These are phyloP conservation scores for Neurospora intermedia DNA, from an alignment of 495 filamentous ascomycete genomes.

Conservation along the genomic window DNA sequence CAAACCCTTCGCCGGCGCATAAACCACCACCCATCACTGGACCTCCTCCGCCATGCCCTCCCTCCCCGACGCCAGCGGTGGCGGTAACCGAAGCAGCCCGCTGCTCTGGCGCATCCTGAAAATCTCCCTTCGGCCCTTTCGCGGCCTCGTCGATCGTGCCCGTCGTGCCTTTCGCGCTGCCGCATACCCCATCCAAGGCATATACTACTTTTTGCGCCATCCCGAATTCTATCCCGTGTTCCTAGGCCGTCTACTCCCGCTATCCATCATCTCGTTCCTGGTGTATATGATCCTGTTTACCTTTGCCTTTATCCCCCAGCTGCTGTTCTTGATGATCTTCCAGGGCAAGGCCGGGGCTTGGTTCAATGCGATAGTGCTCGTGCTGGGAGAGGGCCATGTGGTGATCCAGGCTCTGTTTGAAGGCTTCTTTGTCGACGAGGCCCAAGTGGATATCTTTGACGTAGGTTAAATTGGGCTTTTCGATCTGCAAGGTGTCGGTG, in stretches of 20 bases:
- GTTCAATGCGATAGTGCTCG: constrained; percentile 63
- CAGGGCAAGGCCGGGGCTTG: constrained; percentile 68
- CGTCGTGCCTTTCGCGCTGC: constrained; percentile 21
- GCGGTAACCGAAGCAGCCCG: neutral
- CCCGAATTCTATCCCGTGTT: constrained; percentile 59
- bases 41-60: neutral
- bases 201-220: constrained; percentile 64
- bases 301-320: constrained; percentile 82
- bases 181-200: constrained; percentile 45
- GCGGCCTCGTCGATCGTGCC: constrained; percentile 18
- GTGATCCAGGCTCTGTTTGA: constrained; percentile 70
- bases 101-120: neutral
- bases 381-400: constrained; percentile 71
- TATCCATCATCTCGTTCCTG: constrained; percentile 59
- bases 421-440: constrained; percentile 71
- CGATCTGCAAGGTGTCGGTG: neutral
- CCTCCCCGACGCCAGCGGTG: neutral
- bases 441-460: constrained; percentile 87
- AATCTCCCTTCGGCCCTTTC: neutral
- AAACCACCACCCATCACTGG: neutral
- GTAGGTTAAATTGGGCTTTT: constrained; percentile 41
- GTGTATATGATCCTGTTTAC: constrained; percentile 68
- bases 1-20: neutral
- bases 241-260: constrained; percentile 54
- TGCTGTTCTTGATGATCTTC: constrained; percentile 68